Conservation (phyloP, 2,329 filamentous ascomycete species). For the Aspergillus thermomutatus region DNA sequence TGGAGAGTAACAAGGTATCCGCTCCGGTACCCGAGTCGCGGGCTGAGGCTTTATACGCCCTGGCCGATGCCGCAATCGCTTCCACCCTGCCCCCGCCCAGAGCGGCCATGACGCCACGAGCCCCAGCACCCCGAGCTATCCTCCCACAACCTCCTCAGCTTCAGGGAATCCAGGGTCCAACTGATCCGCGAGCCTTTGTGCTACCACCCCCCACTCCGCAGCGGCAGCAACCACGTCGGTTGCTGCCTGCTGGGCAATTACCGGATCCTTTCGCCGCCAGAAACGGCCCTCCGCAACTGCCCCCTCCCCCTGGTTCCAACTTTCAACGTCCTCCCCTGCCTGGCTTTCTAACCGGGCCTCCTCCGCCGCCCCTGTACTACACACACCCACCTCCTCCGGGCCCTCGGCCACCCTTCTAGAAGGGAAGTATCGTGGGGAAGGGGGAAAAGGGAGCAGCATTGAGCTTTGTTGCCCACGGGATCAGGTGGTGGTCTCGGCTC, state of each 20-base stretch:
- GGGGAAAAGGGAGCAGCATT: background rate
- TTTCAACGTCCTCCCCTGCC: slow-evolving; percentile 33
- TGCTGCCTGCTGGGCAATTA: slow-evolving; percentile 35
- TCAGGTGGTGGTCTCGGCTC: background rate
- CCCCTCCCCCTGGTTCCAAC: slow-evolving; percentile 38
- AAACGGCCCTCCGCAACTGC: slow-evolving; percentile 36
- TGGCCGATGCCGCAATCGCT: slow-evolving; percentile 36
- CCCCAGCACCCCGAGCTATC: slow-evolving; percentile 28
- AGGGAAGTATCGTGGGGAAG: background rate
- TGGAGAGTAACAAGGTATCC: slow-evolving; percentile 6
- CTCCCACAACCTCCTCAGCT: slow-evolving; percentile 26
- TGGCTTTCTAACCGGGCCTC: slow-evolving; percentile 23
- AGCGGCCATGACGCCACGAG: slow-evolving; percentile 47
- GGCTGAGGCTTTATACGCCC: slow-evolving; percentile 29
- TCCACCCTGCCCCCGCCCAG: slow-evolving; percentile 21
- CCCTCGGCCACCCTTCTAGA: slow-evolving; percentile 19
- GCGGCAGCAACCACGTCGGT: slow-evolving; percentile 33
- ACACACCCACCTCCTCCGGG: slow-evolving; percentile 18
- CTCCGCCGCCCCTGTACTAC: slow-evolving; percentile 22
- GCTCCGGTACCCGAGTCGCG: slow-evolving; percentile 11
- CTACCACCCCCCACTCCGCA: slow-evolving; percentile 24
- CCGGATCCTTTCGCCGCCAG: slow-evolving; percentile 37
- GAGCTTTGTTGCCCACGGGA: background rate
- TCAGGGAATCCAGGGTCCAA: slow-evolving; percentile 22
- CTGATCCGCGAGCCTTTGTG: slow-evolving; percentile 31